phyloP scores from a whole-genome alignment of 2,329 filamentous ascomycete species.

The Ceratocystis diversiconidia region DNA sequence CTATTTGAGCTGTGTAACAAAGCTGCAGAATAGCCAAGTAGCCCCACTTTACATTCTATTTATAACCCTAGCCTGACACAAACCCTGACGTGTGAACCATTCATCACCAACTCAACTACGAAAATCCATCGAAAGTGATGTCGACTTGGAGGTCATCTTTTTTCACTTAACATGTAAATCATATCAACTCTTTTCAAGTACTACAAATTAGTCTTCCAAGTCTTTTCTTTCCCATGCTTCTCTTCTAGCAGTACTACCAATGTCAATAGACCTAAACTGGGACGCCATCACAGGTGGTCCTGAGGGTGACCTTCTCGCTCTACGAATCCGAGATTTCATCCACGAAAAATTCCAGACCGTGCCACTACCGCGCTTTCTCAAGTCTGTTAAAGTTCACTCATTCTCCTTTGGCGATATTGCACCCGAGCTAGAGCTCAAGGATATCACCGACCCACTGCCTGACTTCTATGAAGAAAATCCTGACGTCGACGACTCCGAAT shows the following conservation, averaged over 20 bases:
- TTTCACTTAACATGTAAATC: too few species aligned
- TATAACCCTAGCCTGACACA: background rate
- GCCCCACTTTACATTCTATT: background rate
- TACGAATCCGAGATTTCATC: slow-evolving; percentile 80
- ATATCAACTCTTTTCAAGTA: background rate
- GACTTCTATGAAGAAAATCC: slow-evolving; percentile 88
- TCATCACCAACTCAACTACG: background rate
- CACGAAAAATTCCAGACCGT: slow-evolving; percentile 92
- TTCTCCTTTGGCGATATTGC: slow-evolving; percentile 81
- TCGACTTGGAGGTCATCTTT: too few species aligned
- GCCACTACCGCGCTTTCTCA: slow-evolving; percentile 85
- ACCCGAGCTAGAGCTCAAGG: slow-evolving; percentile 82
- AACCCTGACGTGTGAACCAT: background rate
- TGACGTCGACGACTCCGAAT: slow-evolving; percentile 36
- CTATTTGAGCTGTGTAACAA: background rate
- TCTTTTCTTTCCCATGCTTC: background rate
- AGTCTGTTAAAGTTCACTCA: slow-evolving; percentile 83
- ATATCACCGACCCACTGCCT: slow-evolving; percentile 85
- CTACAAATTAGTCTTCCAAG: background rate
- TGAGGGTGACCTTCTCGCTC: slow-evolving; percentile 72
- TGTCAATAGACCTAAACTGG: slow-evolving; percentile 99
- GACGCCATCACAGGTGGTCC: slow-evolving; percentile 77
- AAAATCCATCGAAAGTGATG: too few species aligned
- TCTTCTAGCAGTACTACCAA: slow-evolving; percentile 26
- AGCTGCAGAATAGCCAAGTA: background rate